phyloP scores from a whole-genome alignment of 164 flowering plant genomes.

The Macadamia tetraphylla region DNA sequence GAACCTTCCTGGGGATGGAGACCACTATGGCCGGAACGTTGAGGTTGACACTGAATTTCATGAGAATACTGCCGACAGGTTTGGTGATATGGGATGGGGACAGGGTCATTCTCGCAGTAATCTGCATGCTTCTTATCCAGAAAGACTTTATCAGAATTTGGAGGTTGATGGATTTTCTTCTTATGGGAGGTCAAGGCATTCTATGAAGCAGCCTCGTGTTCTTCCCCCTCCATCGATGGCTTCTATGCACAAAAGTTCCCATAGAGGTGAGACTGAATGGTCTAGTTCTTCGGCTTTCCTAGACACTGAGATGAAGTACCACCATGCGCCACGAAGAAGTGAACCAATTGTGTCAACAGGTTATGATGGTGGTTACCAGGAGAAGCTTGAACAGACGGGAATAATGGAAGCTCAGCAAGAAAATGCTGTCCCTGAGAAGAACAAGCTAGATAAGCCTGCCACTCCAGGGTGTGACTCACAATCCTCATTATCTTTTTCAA shows the following conservation, averaged over 20 bases:
- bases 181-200: conserved; percentile 74
- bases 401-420: conserved; percentile 28
- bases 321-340: conserved; percentile 24
- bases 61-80: conserved; percentile 46
- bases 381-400: conserved; percentile 29
- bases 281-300: conserved; percentile 40
- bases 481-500: conserved; percentile 85
- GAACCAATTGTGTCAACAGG: conserved; percentile 31
- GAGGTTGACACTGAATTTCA: conserved; percentile 54
- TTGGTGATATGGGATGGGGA: conserved; percentile 66
- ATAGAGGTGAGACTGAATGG: conserved; percentile 37
- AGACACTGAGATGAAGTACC: conserved; percentile 34
- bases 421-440: conserved; percentile 20
- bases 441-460: conserved; percentile 26
- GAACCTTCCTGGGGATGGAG: conserved; percentile 52
- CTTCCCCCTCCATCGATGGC: conserved; percentile 81
- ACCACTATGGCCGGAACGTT: conserved; percentile 35
- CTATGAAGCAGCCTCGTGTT: conserved; percentile 89
- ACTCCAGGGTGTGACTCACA: conserved; percentile 75
- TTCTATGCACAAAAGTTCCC: conserved; percentile 43
- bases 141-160: conserved; percentile 48
- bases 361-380: conserved; percentile 31
- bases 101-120: conserved; percentile 41
- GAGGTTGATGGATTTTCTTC: conserved; percentile 58
- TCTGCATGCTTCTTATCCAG: conserved; percentile 44